A percentile compares a stretch with the other conserved stretches of the same genome.
phyloP scores from a whole-genome alignment of 208 protist genomes.

The Trypanosomatidae sp. region DNA sequence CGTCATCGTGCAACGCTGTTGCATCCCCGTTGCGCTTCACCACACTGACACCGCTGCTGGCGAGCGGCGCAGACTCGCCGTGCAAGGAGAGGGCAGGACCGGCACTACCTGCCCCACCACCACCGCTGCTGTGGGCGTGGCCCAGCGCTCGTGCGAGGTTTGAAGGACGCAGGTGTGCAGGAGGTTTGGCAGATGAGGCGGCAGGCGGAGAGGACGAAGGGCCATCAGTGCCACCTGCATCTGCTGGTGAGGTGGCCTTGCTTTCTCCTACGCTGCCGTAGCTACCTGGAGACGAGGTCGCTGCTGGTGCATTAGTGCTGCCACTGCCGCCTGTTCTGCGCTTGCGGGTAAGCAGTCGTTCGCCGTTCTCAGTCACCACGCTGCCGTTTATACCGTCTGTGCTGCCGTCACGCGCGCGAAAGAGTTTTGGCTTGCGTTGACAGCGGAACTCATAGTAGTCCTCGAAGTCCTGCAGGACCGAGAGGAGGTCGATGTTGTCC shows the following conservation, averaged over 20 bases:
- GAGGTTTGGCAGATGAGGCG: slow-evolving; percentile 3
- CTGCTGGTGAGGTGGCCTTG: no score
- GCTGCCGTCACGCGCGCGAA: slow-evolving; percentile 39
- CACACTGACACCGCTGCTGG: neutral
- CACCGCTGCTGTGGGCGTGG: slow-evolving; percentile 5
- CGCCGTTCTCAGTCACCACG: slow-evolving; percentile 32
- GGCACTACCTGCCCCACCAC: neutral
- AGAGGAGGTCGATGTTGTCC: slow-evolving; percentile 91
- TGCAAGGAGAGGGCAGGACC: slow-evolving; percentile 6
- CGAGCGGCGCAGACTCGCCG: slow-evolving; percentile 12
- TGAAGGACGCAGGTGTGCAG: slow-evolving; percentile 12
- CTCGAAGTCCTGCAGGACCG: slow-evolving; percentile 82
- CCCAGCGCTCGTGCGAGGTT: slow-evolving; percentile 21
- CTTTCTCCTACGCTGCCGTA: slow-evolving; percentile 5
- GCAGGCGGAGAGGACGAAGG: neutral
- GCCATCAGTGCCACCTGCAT: no score
- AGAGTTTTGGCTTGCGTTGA: slow-evolving; percentile 78
- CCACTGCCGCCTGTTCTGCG: neutral
- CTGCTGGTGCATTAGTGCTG: neutral
- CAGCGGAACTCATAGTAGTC: slow-evolving; percentile 89
- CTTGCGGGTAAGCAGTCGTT: slow-evolving; percentile 40
- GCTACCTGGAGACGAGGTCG: neutral
- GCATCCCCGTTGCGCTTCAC: neutral
- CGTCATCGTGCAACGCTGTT: slow-evolving; percentile 21
- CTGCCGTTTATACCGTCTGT: slow-evolving; percentile 20